phyloP scores from a whole-genome alignment of 129 eudicot genomes.

The Heracleum sosnowskyi region DNA sequence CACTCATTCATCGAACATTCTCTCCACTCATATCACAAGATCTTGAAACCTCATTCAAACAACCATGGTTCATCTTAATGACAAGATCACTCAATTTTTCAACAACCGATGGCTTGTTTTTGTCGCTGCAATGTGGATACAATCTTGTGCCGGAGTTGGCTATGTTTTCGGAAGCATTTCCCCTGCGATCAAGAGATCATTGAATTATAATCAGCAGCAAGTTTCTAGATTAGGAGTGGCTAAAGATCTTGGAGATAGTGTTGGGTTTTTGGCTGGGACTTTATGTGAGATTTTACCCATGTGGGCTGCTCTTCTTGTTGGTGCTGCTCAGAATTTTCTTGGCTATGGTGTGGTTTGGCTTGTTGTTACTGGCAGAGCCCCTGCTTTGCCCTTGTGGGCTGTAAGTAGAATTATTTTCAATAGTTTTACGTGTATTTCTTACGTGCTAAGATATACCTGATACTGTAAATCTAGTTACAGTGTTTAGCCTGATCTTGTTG shows the following conservation, averaged over 20 bases:
- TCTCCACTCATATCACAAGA: background rate
- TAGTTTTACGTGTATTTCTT: too few relatives aligned
- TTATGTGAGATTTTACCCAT: conserved; percentile 76
- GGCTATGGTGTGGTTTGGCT: conserved; percentile 99
- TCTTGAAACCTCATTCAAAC: background rate
- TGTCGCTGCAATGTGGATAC: conserved; percentile 98
- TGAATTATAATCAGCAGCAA: conserved; percentile 81
- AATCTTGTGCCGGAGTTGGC: conserved; percentile 92
- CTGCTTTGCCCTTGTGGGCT: conserved; percentile 84
- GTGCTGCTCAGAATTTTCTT: conserved; percentile 78
- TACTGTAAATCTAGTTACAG: too few relatives aligned
- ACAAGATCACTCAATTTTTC: conserved; percentile 38
- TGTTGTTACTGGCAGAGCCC: conserved; percentile 61
- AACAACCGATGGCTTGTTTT: conserved; percentile 92
- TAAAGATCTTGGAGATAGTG: conserved; percentile 93
- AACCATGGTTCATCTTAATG: conserved; percentile 36
- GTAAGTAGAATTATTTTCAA: conserved; percentile 35
- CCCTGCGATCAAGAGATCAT: conserved; percentile 58
- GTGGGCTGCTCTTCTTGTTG: conserved; percentile 85
- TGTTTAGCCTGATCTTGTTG: too few relatives aligned
- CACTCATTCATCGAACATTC: too few relatives aligned
- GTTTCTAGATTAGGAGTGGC: conserved; percentile 94
- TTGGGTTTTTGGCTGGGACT: conserved; percentile 93
- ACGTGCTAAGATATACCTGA: too few relatives aligned
- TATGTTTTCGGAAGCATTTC: conserved; percentile 90